Base-by-base conservation (phyloP, 352 stramenopile genomes). In the Phytopythium oedochilum region DNA sequence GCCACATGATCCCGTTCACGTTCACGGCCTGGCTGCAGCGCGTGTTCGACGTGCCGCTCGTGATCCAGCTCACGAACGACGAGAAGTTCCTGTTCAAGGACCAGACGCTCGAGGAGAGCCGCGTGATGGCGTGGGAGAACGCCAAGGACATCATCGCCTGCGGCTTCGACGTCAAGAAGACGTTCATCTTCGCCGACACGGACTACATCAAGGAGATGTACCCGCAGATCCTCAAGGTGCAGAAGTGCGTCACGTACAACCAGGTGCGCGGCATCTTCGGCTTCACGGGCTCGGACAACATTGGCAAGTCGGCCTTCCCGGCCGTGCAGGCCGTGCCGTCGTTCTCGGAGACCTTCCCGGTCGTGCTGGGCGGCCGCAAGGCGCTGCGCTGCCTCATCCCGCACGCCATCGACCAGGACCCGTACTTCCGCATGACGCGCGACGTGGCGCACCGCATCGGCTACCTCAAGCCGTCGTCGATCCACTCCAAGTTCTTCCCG, bases 1-100 rank as follows among this genome's bases (percentile, higher is more conserved):
- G 98, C 12, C 98, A 99, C 78, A 85, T 99, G 59, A 97, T 99
- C 55, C 97, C 97, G 14, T 99, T 99, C 71, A 93, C 98, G 51
- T 99, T 99, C 68, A 99, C 97, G n/a, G 83, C 97, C 49, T 99
- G 95, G 95, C 67, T 99, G 28, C 97, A 99, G 70, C 94, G 98
- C 60, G 97, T 98, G 44, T 99, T 99, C 62, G 83, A 99, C 53
- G 97, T 98, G 67, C 98, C 98, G 14, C 83, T 99, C 50, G 97
- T 99, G 59, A 99, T 99, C 71, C 98, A 99, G 81, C 95, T 99
- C 52, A 99, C 98, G 5, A 98, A 99, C 70, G 98, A 99, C 72
- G 97, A 99, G 70, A 99, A 99, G 77, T 99, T 99, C 63, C 68
- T 99, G 11, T 99, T 99, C 78, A 99, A 99, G 77, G 95, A 98